phyloP scores from a whole-genome alignment of 208 protist genomes.

The Leptomonas seymouri region DNA sequence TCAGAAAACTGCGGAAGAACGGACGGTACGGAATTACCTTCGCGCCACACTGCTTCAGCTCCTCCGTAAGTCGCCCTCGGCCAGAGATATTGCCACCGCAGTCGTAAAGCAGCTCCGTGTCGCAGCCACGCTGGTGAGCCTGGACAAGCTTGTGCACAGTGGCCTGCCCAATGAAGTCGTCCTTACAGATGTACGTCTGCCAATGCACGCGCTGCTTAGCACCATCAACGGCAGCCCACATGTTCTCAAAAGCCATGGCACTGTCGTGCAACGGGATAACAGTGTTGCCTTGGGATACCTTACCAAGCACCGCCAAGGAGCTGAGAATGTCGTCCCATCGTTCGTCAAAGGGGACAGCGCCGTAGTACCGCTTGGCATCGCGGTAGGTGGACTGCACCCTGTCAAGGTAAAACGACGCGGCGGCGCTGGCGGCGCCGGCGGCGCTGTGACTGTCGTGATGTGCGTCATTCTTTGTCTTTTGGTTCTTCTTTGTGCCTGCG shows the following conservation, averaged over 20 bases:
- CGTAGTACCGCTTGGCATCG: conserved; percentile 35
- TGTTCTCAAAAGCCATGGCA: conserved; percentile 71
- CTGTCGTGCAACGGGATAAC: conserved; percentile 79
- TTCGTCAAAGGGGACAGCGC: conserved; percentile 61
- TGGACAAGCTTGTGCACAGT: conserved; percentile 74
- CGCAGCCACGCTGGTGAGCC: conserved; percentile 73
- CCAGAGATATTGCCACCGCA: conserved; percentile 91
- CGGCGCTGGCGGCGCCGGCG: neutral
- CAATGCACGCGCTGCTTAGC: conserved; percentile 75
- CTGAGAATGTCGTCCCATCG: conserved; percentile 76
- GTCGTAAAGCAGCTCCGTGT: conserved; percentile 90
- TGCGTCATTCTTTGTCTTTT: neutral
- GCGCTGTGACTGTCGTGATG: neutral
- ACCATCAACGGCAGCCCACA: conserved; percentile 89
- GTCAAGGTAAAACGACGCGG: conserved; percentile 34
- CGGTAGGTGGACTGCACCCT: conserved; percentile 31
- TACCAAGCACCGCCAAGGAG: conserved; percentile 64
- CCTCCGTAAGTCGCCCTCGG: conserved; percentile 64
- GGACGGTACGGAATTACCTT: conserved; percentile 85
- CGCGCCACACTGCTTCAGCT: conserved; percentile 71
- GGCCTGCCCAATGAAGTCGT: conserved; percentile 78
- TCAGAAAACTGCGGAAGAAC: conserved; percentile 72
- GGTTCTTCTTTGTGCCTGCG: neutral
- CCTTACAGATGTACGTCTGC: conserved; percentile 95
- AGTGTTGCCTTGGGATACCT: conserved; percentile 61